Percentiles rank a stretch among this genome's conserved stretches.
Evolutionary conservation across 225 moss, liverwort and hornwort genomes (phyloP).

Genomic region (Polytrichum formosum): DNA sequence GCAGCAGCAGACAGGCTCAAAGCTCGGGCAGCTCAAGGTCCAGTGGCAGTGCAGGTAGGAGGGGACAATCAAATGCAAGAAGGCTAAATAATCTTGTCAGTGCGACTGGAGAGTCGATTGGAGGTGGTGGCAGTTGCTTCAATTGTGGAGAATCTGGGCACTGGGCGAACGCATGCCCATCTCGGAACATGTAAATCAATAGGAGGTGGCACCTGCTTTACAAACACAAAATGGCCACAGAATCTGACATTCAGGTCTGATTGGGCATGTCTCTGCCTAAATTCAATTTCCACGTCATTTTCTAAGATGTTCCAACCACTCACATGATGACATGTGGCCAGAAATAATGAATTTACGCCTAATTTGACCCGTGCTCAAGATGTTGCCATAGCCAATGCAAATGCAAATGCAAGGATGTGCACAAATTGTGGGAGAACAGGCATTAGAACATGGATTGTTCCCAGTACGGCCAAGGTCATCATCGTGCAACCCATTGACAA

Average conservation of each 20-base stretch:
- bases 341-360: conserved; percentile 11
- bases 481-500: conserved; percentile 9
- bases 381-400: conserved; percentile 25
- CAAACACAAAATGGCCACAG: conserved; percentile 12
- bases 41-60: conserved; percentile 36
- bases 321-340: conserved; percentile 14
- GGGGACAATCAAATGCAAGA: conserved; percentile 49
- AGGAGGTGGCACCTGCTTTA: no score
- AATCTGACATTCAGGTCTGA: neutral
- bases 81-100: conserved; percentile 35
- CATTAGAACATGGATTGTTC: conserved; percentile 86
- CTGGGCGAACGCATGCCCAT: conserved; percentile 89
- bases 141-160: conserved; percentile 84
- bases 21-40: conserved; percentile 42
- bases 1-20: neutral
- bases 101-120: conserved; percentile 41
- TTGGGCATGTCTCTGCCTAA: no score
- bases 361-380: conserved; percentile 23
- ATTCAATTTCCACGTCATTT: no score
- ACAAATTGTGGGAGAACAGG: conserved; percentile 72
- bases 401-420: conserved; percentile 34
- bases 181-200: conserved; percentile 30
- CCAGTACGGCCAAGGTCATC: conserved; percentile 37
- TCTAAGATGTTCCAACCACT: conserved; percentile 14
- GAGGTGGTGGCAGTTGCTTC: conserved; percentile 58